Base-by-base conservation (phyloP, 208 protist species). In the Spongospora subterranea region DNA sequence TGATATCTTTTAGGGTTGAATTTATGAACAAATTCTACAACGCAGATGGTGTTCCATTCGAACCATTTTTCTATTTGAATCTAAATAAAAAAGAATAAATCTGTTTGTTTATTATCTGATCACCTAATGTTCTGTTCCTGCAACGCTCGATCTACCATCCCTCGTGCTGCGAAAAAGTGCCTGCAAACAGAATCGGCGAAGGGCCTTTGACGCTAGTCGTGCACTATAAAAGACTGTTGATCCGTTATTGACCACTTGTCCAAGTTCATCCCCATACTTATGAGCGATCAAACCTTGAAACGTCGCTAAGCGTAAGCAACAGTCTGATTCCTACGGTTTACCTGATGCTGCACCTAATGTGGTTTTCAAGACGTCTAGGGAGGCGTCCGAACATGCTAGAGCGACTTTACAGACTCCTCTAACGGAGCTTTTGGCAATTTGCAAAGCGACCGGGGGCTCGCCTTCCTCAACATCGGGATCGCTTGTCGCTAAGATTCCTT, bases 21-120 rank as follows among this genome's bases (percentile, higher is more conserved):
- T 82, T 82, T n/a, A 82, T 82, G 71, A 82, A 82, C 71, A 82
- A 82, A n/a, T 82, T 82, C 71, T 82, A 82, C 71, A 82, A 82
- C n/a, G 71, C 71, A 35, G 71, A 82, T 43, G 71, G 71, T 20
- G n/a, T 82, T 20, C 35, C 71, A 17, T 82, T 82, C n/a, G 17
- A 35, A 17, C 71, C 71, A 13, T 82, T 82, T 35, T 45, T 35
- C n/a, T 82, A 45, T n/a, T 35, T 82, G 71, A 82, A 35, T 13
- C n/a, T 82, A 13, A 82, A 82, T 43, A 82, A 82, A 43, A 13
- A 82, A 35, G 71, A 82, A 20, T 82, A 43, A n/a, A 82, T 20
- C 71, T 6, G 50, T 60, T 60, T 60, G 24, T 29, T 43, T 43
- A 82, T 35, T 6, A 43, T 43, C n/a, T 29, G 54, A 65, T 65